Evolutionary conservation across 1,284 basidiomycete genomes (phyloP), one percentile per base, ranked within the genome.

Genomic region (Microbotryomycetes sp.): DNA sequence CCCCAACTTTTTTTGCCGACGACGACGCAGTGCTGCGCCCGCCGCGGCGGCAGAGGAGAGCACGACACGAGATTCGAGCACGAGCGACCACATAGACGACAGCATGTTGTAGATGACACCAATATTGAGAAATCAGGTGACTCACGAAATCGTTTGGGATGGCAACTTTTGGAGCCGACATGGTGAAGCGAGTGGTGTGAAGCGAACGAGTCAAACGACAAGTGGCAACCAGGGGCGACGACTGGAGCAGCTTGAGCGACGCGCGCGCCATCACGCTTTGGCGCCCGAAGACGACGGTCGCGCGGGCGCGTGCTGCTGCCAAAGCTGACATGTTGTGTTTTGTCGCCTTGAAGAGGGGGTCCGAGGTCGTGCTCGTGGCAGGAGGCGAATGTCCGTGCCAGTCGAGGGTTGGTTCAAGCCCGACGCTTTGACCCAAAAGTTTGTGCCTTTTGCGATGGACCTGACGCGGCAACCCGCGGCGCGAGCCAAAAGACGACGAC

Each of bases 71-170:
- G n/a, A n/a, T n/a, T n/a, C n/a, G n/a, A n/a, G n/a, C n/a, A n/a
- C n/a, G n/a, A n/a, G n/a, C n/a, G n/a, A n/a, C n/a, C n/a, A n/a
- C n/a, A n/a, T n/a, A n/a, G n/a, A n/a, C n/a, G n/a, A n/a, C n/a
- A n/a, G n/a, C n/a, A n/a, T n/a, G n/a, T n/a, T n/a, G n/a, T n/a
- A n/a, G n/a, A n/a, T n/a, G n/a, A n/a, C n/a, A n/a, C n/a, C n/a
- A n/a, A n/a, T n/a, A n/a, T n/a, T n/a, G n/a, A n/a, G n/a, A n/a
- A n/a, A n/a, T n/a, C n/a, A n/a, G n/a, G 46, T 14, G 7, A 74
- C 79, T 73, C 62, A 79, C 79, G 69, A 78, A 80, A 75, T 80
- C 79, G 54, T 71, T 73, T 58, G 79, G 79, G 65, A 79, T 71
- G 62, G 79, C 74, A 68, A 80, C 73, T 49, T 54, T 56, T 56